Evolutionary conservation across 78 protist genomes (phyloP).

Genomic region (Planoprotostelium fungivorum): DNA sequence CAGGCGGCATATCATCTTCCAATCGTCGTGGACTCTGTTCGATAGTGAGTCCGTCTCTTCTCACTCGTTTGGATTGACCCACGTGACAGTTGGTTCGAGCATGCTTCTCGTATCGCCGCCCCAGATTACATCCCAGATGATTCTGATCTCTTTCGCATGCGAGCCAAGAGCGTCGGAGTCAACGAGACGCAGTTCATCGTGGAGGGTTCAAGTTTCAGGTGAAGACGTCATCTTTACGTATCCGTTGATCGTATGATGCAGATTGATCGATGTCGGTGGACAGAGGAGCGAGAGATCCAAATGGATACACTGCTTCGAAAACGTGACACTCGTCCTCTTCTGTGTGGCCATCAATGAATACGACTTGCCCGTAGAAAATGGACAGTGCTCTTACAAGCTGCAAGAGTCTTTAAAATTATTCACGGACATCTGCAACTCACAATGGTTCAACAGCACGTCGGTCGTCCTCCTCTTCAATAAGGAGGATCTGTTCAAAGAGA

Average conservation of each 20-base stretch:
- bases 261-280: slow-evolving; percentile 91
- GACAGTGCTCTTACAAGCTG: slow-evolving; percentile 61
- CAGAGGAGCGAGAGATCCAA: slow-evolving; percentile 87
- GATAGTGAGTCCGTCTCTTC: background rate
- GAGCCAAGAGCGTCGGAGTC: slow-evolving; percentile 76
- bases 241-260: too few relatives aligned
- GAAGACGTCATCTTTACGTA: too few relatives aligned
- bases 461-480: slow-evolving; percentile 75
- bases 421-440: slow-evolving; percentile 71
- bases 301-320: slow-evolving; percentile 88
- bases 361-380: slow-evolving; percentile 45
- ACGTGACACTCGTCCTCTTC: slow-evolving; percentile 78
- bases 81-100: slow-evolving; percentile 43
- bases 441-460: slow-evolving; percentile 62
- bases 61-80: background rate
- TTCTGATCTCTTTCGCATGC: slow-evolving; percentile 67
- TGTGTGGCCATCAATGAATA: slow-evolving; percentile 60
- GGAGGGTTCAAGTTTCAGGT: too few relatives aligned
- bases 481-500: slow-evolving; percentile 72
- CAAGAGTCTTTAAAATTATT: slow-evolving; percentile 57
- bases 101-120: slow-evolving; percentile 48
- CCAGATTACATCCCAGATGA: slow-evolving; percentile 66
- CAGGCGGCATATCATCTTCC: background rate
- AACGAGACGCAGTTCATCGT: slow-evolving; percentile 58
- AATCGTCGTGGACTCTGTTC: background rate